Percentiles rank a stretch among this genome's conserved stretches.
These are phyloP conservation scores for Dendrothele bispora DNA, from an alignment of 768 basidiomycete genomes.

Conservation along the genomic window DNA sequence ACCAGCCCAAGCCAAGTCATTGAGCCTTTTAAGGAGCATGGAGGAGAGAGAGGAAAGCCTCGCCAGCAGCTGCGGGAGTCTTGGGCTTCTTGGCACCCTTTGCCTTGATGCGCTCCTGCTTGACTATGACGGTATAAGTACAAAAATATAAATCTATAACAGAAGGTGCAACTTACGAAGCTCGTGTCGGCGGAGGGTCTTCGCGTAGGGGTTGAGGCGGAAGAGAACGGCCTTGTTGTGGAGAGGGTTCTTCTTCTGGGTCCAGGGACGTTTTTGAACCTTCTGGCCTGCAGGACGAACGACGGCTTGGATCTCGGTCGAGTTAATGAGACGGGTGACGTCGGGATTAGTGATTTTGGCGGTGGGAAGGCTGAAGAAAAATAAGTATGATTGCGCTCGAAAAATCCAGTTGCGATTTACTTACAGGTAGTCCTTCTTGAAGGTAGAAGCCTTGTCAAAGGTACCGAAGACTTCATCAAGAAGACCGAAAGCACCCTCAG, in stretches of 20 bases:
- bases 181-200: constrained; percentile 88
- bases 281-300: constrained; percentile 88
- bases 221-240: constrained; percentile 92
- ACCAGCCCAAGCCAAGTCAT: too few species aligned
- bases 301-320: constrained; percentile 95
- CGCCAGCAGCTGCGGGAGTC: constrained; percentile 62
- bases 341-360: constrained; percentile 98
- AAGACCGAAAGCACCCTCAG: constrained; percentile 87
- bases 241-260: constrained; percentile 99
- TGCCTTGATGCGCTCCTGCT: constrained; percentile 73
- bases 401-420: constrained; percentile 24
- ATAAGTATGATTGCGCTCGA: background rate
- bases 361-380: constrained; percentile 69
- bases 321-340: constrained; percentile 97
- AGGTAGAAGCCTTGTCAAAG: constrained; percentile 78
- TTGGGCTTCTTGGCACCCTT: constrained; percentile 67
- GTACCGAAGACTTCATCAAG: constrained; percentile 97
- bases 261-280: constrained; percentile 90
- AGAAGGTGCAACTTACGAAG: constrained; percentile 58
- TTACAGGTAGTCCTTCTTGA: constrained; percentile 90
- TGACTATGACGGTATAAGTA: constrained; percentile 48
- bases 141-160: background rate
- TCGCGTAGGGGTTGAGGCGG: constrained; percentile 99
- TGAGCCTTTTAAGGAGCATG: constrained; percentile 87
- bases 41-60: constrained; percentile 82